Base-by-base conservation (phyloP, 257 asterid species). In the Handroanthus guayacan region DNA sequence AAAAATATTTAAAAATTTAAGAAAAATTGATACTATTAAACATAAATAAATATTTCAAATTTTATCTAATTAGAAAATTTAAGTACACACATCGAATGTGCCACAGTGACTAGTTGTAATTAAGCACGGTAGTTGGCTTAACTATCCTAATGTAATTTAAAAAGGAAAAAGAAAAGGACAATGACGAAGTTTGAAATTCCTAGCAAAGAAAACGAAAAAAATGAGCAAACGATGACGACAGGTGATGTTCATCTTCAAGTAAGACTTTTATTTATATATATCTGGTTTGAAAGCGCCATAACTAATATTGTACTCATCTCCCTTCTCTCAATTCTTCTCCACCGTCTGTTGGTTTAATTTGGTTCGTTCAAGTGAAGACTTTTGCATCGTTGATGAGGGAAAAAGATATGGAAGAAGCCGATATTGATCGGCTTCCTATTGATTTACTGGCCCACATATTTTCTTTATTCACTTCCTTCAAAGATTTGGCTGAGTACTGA, bases 401-500 rank as follows among this genome's bases (percentile, higher is more conserved):
- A 61, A 83, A 65, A 52, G 86, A 67, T 13, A 25, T 25, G 1
- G 85, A 74, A 58, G 97, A 90, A 73, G 64, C 83, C 14, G 90
- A 80, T 52, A 89, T 94, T 73, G 98, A 92, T 78, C 86, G 87
- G 67, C 89, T 94, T 68, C 99, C 99, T 2, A 69, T 85, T 61
- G 97, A 94, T 87, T 82, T 89, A 12, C 77, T 90, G 85, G 96
- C 97, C 71, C 96, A 90, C 48, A 88, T 92, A 68, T 94, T 95
- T 63, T 76, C 94, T 71, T 81, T 91, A 3, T 67, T 95, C 75
- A 72, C 87, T 79, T 90, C 91, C 77, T 95, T 95, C 91, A 89
- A 81, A 63, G 97, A 95, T 85, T 82, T 92, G 83, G 95, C 97
- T 52, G 96, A 85, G 99, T 95, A 8, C 31, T 25, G 61, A 82